Evolutionary conservation across 306 rosid species (phyloP).

Genomic region (Vigna unguiculata): DNA sequence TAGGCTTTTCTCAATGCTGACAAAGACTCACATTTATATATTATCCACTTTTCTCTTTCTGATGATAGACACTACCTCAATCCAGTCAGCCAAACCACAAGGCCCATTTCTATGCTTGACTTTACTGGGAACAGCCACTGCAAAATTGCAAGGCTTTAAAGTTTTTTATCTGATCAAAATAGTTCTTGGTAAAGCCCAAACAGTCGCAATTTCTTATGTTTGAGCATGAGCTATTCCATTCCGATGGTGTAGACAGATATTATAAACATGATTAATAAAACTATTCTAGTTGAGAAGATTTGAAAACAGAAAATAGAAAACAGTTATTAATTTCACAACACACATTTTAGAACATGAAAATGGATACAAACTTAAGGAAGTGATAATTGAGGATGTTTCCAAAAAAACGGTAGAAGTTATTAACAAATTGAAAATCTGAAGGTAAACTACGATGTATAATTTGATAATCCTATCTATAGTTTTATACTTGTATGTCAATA

Average conservation of each 20-base stretch:
- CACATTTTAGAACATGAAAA: background rate
- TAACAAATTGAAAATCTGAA: background rate
- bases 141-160: background rate
- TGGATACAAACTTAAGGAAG: background rate
- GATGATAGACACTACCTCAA: background rate
- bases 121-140: background rate
- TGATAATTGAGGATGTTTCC: background rate
- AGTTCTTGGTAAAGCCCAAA: background rate
- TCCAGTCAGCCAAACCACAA: background rate
- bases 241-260: background rate
- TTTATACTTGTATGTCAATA: background rate
- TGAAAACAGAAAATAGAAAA: constrained; percentile 9
- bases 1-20: background rate
- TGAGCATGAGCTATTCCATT: background rate
- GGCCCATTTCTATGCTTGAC: background rate
- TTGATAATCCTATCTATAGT: background rate
- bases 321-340: background rate
- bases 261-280: background rate
- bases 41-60: background rate
- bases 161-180: background rate
- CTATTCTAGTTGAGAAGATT: background rate
- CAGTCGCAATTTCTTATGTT: background rate
- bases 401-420: background rate
- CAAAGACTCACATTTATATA: background rate
- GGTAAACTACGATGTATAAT: background rate